Evolutionary conservation across 495 filamentous ascomycete genomes (phyloP).

Genomic region (Penicillium malachiteum): DNA sequence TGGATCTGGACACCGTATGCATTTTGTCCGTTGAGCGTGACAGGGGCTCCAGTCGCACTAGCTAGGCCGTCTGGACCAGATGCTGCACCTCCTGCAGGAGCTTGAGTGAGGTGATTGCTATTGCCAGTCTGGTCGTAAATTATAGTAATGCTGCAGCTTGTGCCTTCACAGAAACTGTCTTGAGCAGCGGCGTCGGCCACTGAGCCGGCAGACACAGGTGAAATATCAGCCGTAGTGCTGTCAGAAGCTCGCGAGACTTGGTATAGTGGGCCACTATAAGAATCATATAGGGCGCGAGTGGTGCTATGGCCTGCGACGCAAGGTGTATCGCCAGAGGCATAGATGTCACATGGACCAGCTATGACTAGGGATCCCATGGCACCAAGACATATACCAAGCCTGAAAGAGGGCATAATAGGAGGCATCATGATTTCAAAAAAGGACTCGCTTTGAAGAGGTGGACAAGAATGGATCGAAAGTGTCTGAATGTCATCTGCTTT

Average conservation of each 20-base stretch:
- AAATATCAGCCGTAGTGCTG: constrained; percentile 41
- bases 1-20: constrained; percentile 57
- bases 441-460: not conserved
- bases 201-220: constrained; percentile 47
- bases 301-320: constrained; percentile 59
- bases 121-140: constrained; percentile 60
- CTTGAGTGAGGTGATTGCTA: constrained; percentile 57
- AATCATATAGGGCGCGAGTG: constrained; percentile 54
- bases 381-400: not conserved
- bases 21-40: constrained; percentile 56
- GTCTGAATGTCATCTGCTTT: not conserved
- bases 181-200: constrained; percentile 56
- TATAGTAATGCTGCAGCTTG: constrained; percentile 56
- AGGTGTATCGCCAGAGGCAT: constrained; percentile 50
- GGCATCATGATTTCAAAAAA: not conserved
- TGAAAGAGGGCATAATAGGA: not conserved
- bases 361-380: constrained; percentile 27
- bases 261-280: constrained; percentile 53
- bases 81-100: constrained; percentile 48
- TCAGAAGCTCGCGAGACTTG: constrained; percentile 55
- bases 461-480: not conserved
- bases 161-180: constrained; percentile 54
- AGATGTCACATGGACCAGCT: constrained; percentile 57
- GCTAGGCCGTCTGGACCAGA: constrained; percentile 55
- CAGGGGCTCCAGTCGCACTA: constrained; percentile 52